These are phyloP conservation scores for Amborella trichopoda DNA, from an alignment of 164 flowering plant genomes.

Conservation along the genomic window DNA sequence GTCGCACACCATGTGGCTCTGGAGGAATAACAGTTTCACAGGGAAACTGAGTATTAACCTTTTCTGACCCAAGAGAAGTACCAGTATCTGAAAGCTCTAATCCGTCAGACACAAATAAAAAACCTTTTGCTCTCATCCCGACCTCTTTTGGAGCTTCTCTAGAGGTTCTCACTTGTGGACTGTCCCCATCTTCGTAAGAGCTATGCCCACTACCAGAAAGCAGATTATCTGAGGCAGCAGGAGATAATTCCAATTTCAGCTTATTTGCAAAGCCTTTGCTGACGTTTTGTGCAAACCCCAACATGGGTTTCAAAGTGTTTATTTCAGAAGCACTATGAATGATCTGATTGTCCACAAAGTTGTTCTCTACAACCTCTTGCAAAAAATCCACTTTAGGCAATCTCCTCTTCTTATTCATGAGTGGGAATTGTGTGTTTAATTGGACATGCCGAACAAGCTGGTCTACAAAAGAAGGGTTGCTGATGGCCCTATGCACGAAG, in stretches of 20 bases:
- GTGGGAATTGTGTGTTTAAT: conserved; percentile 45
- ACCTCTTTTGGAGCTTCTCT: conserved; percentile 33
- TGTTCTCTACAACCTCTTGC: conserved; percentile 29
- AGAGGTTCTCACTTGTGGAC: conserved; percentile 27
- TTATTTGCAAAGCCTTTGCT: conserved; percentile 57
- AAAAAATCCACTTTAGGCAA: conserved; percentile 36
- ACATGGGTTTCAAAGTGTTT: conserved; percentile 29
- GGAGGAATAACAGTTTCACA: too few species aligned
- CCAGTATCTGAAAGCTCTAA: conserved; percentile 72
- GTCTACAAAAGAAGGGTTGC: conserved; percentile 54
- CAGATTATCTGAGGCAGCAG: conserved; percentile 72
- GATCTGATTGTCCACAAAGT: conserved; percentile 25
- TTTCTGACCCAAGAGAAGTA: conserved; percentile 39
- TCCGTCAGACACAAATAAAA: conserved; percentile 30
- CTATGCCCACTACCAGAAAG: conserved; percentile 67
- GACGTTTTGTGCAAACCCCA: conserved; percentile 24
- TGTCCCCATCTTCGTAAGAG: conserved; percentile 60
- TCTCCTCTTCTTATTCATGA: conserved; percentile 68
- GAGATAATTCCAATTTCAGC: conserved; percentile 66
- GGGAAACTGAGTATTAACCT: conserved; percentile 26
- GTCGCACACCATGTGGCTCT: conserved; percentile 17
- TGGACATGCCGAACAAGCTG: conserved; percentile 47
- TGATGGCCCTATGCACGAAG: conserved; percentile 44
- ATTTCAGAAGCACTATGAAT: conserved; percentile 14
- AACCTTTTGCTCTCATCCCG: conserved; percentile 20